phyloP scores from a whole-genome alignment of 805 yeast species.

The Barnettozyma salicaria region DNA sequence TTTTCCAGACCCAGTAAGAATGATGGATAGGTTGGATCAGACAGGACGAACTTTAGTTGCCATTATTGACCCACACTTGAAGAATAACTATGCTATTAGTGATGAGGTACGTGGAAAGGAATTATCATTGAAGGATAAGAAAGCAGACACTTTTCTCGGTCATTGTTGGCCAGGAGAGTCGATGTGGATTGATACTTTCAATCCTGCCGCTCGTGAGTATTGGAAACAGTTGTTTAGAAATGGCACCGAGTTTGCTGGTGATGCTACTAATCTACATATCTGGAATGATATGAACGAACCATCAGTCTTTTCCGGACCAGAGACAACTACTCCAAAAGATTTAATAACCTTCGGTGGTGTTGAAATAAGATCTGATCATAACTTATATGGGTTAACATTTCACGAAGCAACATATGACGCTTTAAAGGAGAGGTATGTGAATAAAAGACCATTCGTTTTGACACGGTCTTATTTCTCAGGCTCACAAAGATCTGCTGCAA shows the following conservation, averaged over 20 bases:
- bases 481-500: conserved; percentile 84
- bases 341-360: conserved; percentile 67
- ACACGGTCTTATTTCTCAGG: conserved; percentile 89
- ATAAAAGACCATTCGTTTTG: conserved; percentile 75
- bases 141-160: conserved; percentile 57
- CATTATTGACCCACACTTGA: conserved; percentile 89
- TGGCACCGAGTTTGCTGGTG: conserved; percentile 41
- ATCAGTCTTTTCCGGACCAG: conserved; percentile 91
- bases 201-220: conserved; percentile 49
- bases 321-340: conserved; percentile 84
- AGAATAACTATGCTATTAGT: conserved; percentile 62
- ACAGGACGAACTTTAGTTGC: conserved; percentile 79
- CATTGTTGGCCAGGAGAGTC: conserved; percentile 99
- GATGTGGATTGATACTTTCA: conserved; percentile 84
- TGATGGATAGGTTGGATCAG: conserved; percentile 58
- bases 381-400: conserved; percentile 71
- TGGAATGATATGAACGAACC: conserved; percentile 99
- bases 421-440: conserved; percentile 42
- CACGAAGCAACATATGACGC: conserved; percentile 78
- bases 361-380: conserved; percentile 92
- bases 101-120: conserved; percentile 38
- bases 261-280: conserved; percentile 61
- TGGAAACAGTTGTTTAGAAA: conserved; percentile 55
- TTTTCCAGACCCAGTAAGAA: conserved; percentile 68
- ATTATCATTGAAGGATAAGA: conserved; percentile 41